These are phyloP conservation scores for Protomyces inouyei DNA, from an alignment of 1,139 yeast genomes.

Conservation along the genomic window DNA sequence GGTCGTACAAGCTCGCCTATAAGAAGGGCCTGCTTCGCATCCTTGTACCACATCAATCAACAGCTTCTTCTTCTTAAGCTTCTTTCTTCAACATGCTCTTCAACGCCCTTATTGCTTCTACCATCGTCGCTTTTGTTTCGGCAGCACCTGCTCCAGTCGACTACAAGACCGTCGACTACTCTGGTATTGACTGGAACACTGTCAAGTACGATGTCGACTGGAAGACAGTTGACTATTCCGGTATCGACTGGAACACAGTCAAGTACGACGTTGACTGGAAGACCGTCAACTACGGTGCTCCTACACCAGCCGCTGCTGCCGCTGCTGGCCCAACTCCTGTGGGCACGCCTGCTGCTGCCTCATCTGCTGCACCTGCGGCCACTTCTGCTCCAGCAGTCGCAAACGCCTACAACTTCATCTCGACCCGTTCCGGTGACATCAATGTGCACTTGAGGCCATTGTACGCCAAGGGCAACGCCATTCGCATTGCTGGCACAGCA, in stretches of 20 bases:
- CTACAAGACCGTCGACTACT: constrained; percentile 14
- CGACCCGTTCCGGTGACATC: constrained; percentile 5
- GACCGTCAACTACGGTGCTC: background rate
- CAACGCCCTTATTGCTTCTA: background rate
- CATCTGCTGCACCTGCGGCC: background rate
- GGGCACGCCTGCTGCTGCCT: too few species aligned
- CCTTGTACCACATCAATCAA: background rate
- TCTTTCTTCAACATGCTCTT: background rate
- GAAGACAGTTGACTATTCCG: background rate
- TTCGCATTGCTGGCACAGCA: constrained; percentile 5
- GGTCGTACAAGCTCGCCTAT: too few species aligned
- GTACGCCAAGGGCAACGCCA: constrained; percentile 1
- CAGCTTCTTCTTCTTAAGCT: background rate
- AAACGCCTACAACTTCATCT: constrained; percentile 9
- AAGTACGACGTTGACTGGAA: background rate
- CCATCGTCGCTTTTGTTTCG: background rate
- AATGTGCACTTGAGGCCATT: constrained; percentile 8
- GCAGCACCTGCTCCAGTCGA: constrained; percentile 4
- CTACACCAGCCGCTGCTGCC: background rate
- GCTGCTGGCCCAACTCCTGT: background rate
- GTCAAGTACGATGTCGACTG: background rate
- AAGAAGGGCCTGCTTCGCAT: too few species aligned
- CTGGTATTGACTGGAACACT: constrained; percentile 4
- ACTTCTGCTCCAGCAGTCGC: background rate
- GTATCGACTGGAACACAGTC: background rate